Base-by-base conservation (phyloP, 2,329 filamentous ascomycete genomes). In the Stagonosporopsis rhizophila region DNA sequence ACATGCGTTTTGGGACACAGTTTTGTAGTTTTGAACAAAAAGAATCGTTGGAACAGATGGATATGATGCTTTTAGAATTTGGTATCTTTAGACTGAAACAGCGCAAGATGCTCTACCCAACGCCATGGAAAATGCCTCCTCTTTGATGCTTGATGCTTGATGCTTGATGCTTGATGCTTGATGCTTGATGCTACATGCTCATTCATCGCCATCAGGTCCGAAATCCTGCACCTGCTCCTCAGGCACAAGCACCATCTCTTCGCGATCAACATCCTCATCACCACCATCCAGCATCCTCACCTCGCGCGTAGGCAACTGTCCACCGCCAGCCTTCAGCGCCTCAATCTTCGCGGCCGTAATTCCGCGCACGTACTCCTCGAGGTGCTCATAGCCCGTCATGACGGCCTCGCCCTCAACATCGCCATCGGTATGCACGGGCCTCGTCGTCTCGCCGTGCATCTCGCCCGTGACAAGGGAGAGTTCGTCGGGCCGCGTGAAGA, bases 321-420 rank as follows among this genome's bases (percentile, higher is more conserved):
- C 77, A 1, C 72, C 72, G 6, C 72, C 74, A 42, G 74, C 77
- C 61, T 82, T 86, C 67, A 87, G 68, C 40, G 81, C 81, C 68
- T 86, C 83, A 1, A 88, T 75, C 75, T 88, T 89, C 7, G 87
- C 86, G 69, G 89, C 85, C 3, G 92, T 96, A 92, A 99, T 99
- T 76, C 99, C 91, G 73, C 87, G 96, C 20, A 99, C 94, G 75
- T 97, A 99, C 77, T 96, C 90, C 0, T 95, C 95, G 32, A 99
- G 77, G 79, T 99, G 95, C 79, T 99, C 94, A 1, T 98, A 88
- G 30, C 90, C 86, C 67, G 94, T 90, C 91, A 99, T 98, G 19
- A 86, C 82, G 1, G 87, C 88, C 20, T 77, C 77, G 44, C 78
- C 80, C 1, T 79, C 71, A 6, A 81, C 78, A 38, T 76, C 79